A percentile compares a stretch with the other conserved stretches of the same genome.
phyloP scores from a whole-genome alignment of 768 basidiomycete genomes.

The Xerocomellus amylosporus region DNA sequence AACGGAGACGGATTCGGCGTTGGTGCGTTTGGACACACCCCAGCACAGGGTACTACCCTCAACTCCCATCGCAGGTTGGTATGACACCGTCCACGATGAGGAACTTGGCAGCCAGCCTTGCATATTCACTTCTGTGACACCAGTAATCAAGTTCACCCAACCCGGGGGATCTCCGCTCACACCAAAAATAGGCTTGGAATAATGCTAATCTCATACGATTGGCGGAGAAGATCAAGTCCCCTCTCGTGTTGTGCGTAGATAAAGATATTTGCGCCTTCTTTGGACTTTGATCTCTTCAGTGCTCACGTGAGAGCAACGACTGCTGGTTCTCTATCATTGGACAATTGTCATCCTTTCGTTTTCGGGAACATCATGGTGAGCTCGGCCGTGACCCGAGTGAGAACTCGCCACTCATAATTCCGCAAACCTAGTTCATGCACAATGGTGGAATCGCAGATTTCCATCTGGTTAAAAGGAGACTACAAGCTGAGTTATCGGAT shows the following conservation, averaged over 20 bases:
- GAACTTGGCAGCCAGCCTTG: conserved; percentile 87
- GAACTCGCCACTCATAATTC: not conserved
- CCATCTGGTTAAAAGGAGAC: conserved; percentile 67
- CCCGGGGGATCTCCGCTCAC: conserved; percentile 9
- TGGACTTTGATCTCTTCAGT: conserved; percentile 35
- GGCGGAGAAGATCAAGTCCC: conserved; percentile 96
- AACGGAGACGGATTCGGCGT: conserved; percentile 97
- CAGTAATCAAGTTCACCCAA: conserved; percentile 46
- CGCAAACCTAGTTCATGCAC: conserved; percentile 79
- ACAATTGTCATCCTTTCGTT: conserved; percentile 94
- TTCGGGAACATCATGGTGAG: conserved; percentile 89
- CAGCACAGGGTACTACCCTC: not conserved
- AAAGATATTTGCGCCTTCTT: not conserved
- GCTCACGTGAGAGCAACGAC: conserved; percentile 95
- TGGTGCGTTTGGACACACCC: conserved; percentile 47
- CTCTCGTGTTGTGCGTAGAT: conserved; percentile 80
- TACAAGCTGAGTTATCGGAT: conserved; percentile 77
- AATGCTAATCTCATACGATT: conserved; percentile 90
- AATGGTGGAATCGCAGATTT: conserved; percentile 94
- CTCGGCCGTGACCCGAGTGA: not conserved
- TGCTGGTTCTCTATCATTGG: conserved; percentile 84
- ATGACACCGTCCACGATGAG: conserved; percentile 80
- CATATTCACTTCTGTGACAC: conserved; percentile 93
- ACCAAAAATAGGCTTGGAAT: conserved; percentile 83
- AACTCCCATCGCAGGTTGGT: conserved; percentile 67